These are phyloP conservation scores for Nitzschia sp. DNA, from an alignment of 108 stramenopile species.

Conservation along the genomic window DNA sequence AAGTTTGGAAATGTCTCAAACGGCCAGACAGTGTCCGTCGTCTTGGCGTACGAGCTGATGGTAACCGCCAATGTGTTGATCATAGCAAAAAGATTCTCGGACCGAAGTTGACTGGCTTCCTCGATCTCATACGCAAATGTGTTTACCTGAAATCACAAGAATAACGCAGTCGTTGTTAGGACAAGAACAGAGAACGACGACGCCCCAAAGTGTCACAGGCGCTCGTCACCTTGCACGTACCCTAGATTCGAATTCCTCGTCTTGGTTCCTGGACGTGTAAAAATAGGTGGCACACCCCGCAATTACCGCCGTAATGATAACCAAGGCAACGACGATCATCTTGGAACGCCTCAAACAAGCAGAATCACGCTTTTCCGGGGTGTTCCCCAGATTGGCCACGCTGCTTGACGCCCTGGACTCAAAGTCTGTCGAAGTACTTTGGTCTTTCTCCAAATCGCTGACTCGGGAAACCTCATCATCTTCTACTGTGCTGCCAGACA, in stretches of 20 bases:
- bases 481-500: neutral
- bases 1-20: slow-evolving; percentile 13
- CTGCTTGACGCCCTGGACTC: neutral
- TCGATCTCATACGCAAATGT: slow-evolving; percentile 11
- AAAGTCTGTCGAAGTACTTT: neutral
- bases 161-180: too few relatives aligned
- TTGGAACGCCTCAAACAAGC: neutral
- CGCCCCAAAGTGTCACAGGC: too few relatives aligned
- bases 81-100: neutral
- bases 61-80: slow-evolving; percentile 7
- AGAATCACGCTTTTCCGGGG: neutral
- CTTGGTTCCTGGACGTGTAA: neutral
- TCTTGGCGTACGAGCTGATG: neutral
- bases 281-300: slow-evolving; percentile 7
- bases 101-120: neutral
- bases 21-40: slow-evolving; percentile 2
- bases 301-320: neutral
- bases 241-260: slow-evolving; percentile 3
- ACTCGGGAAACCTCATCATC: neutral
- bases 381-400: neutral
- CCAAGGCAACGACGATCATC: neutral
- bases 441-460: neutral
- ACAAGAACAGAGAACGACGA: too few relatives aligned
- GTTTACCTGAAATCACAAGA: slow-evolving; percentile 10
- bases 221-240: too few relatives aligned